Conservation (phyloP, 805 yeast species). For the Candida taoyuanica region DNA sequence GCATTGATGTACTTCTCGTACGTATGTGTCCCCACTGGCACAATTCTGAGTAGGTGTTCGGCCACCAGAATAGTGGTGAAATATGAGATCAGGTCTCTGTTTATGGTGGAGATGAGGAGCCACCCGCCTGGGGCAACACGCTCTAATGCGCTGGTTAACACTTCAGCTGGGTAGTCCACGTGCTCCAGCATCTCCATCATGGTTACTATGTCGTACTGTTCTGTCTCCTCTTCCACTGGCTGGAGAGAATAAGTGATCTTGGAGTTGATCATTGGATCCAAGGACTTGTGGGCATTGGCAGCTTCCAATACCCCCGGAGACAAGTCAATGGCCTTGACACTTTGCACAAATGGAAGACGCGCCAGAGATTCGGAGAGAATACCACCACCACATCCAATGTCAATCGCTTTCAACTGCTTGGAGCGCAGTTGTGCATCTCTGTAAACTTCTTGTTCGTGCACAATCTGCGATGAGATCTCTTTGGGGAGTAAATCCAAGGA, state of each 20-base stretch:
- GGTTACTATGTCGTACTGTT: constrained; percentile 70
- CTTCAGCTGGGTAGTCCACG: constrained; percentile 77
- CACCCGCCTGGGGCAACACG: constrained; percentile 74
- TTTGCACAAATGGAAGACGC: constrained; percentile 54
- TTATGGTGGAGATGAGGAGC: constrained; percentile 84
- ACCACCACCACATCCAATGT: constrained; percentile 99
- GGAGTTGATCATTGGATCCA: constrained; percentile 57
- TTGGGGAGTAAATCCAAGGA: constrained; percentile 61
- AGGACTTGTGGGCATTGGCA: constrained; percentile 61
- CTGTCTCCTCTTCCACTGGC: constrained; percentile 55
- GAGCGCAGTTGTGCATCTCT: constrained; percentile 32
- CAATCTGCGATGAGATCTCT: constrained; percentile 43
- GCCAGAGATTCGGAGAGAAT: constrained; percentile 84
- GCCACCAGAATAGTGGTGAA: constrained; percentile 90
- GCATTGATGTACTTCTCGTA: constrained; percentile 81
- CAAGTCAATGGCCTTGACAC: constrained; percentile 80
- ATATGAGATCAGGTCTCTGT: constrained; percentile 83
- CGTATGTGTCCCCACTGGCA: constrained; percentile 91
- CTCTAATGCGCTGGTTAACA: constrained; percentile 61
- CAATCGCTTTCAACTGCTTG: constrained; percentile 52
- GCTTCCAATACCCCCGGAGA: constrained; percentile 78
- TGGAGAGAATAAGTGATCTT: constrained; percentile 57
- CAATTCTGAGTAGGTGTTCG: constrained; percentile 72
- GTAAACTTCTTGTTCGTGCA: constrained; percentile 45
- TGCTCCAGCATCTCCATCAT: constrained; percentile 96